These are phyloP conservation scores for Venturiaceae sp. DNA, from an alignment of 2,329 filamentous ascomycete species.

Conservation along the genomic window DNA sequence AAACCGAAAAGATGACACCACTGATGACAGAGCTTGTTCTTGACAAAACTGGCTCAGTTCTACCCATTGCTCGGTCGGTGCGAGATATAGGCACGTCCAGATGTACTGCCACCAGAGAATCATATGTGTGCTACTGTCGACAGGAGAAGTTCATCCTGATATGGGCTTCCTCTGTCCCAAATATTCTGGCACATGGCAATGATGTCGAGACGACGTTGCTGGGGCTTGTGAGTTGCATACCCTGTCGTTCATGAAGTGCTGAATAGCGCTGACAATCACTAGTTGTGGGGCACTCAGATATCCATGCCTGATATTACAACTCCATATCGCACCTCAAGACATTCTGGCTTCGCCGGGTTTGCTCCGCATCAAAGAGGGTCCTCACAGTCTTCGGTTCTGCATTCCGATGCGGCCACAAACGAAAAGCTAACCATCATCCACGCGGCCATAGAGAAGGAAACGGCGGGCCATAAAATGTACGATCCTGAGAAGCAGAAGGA, in stretches of 20 bases:
- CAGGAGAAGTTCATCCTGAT: conserved; percentile 32
- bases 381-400: conserved; percentile 9
- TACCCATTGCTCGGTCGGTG: not conserved
- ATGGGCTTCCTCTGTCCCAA: conserved; percentile 33
- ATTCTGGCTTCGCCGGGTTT: not conserved
- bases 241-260: not conserved
- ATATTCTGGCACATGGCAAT: conserved; percentile 30
- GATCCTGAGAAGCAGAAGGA: conserved; percentile 17
- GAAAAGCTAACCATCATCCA: conserved; percentile 19
- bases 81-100: not conserved
- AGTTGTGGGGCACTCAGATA: not conserved
- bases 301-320: not conserved
- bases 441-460: conserved; percentile 17
- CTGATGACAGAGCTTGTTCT: conserved; percentile 26
- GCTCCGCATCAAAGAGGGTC: not conserved
- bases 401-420: conserved; percentile 12
- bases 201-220: conserved; percentile 13
- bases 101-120: conserved; percentile 27
- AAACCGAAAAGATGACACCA: conserved; percentile 21
- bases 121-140: conserved; percentile 32
- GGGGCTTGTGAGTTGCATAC: conserved; percentile 1
- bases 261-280: not conserved
- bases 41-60: not conserved
- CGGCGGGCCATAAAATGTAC: conserved; percentile 14
- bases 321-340: not conserved